Conservation (phyloP, 257 asterid genomes). For the Solanum microdontum region DNA sequence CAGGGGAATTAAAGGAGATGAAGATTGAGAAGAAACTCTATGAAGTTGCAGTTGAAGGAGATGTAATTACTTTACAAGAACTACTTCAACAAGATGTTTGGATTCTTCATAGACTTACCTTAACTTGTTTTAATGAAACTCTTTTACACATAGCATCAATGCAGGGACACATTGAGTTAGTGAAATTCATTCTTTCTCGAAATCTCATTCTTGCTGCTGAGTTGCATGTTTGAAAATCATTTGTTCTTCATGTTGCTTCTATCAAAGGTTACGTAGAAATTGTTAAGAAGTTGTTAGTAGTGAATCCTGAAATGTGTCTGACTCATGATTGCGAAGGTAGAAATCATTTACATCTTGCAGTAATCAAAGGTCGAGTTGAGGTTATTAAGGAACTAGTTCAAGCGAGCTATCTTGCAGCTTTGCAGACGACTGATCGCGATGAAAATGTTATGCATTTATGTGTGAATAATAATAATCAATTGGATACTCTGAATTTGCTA, state of each 20-base stretch:
- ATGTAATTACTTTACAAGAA: not conserved
- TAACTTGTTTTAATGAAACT: slow-evolving; percentile 11
- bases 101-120: slow-evolving; percentile 16
- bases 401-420: slow-evolving; percentile 9
- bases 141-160: slow-evolving; percentile 31
- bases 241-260: slow-evolving; percentile 27
- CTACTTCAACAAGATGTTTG: slow-evolving; percentile 10
- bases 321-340: slow-evolving; percentile 15
- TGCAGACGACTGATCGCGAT: not conserved
- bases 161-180: slow-evolving; percentile 13
- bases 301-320: slow-evolving; percentile 5
- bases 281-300: not conserved
- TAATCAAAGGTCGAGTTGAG: slow-evolving; percentile 14
- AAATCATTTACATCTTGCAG: slow-evolving; percentile 29
- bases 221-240: slow-evolving; percentile 9
- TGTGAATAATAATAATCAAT: slow-evolving; percentile 14
- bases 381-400: slow-evolving; percentile 14
- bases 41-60: slow-evolving; percentile 21
- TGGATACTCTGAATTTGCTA: slow-evolving; percentile 17
- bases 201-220: slow-evolving; percentile 14
- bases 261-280: slow-evolving; percentile 13
- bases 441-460: slow-evolving; percentile 34
- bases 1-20: not conserved
- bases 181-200: not conserved
- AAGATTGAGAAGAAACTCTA: slow-evolving; percentile 8